Percentiles rank a stretch among this genome's conserved stretches.
Conservation (phyloP, 2,329 filamentous ascomycete species). For the Monascus ruber region DNA sequence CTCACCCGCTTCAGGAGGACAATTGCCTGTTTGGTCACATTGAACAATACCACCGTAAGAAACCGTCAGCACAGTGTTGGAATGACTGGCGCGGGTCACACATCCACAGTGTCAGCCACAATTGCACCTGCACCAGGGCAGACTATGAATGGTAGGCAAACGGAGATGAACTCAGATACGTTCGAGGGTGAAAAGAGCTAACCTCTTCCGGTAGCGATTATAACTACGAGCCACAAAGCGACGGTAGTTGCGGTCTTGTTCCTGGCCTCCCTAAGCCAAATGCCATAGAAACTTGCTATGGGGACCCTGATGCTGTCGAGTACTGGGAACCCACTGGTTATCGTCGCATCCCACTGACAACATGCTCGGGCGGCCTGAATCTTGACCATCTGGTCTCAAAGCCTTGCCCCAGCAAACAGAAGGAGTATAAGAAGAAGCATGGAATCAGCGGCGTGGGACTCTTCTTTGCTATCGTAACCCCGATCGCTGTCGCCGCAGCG, state of each 20-base stretch:
- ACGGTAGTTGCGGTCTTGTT: slow-evolving; percentile 68
- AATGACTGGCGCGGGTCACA: slow-evolving; percentile 63
- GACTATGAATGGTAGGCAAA: slow-evolving; percentile 81
- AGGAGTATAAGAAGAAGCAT: slow-evolving; percentile 67
- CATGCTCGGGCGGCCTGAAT: slow-evolving; percentile 65
- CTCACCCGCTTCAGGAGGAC: slow-evolving; percentile 64
- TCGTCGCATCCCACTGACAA: slow-evolving; percentile 78
- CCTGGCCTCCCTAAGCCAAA: slow-evolving; percentile 56
- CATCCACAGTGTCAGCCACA: slow-evolving; percentile 56
- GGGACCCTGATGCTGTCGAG: slow-evolving; percentile 57
- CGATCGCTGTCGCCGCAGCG: slow-evolving; percentile 57
- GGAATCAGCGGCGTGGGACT: slow-evolving; percentile 60
- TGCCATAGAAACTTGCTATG: slow-evolving; percentile 45
- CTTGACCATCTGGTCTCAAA: slow-evolving; percentile 56
- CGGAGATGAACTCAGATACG: no score
- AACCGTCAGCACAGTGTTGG: slow-evolving; percentile 64
- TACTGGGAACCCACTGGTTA: slow-evolving; percentile 83
- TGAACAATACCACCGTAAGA: slow-evolving; percentile 84
- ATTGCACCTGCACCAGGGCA: slow-evolving; percentile 71
- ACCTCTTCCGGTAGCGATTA: slow-evolving; percentile 54
- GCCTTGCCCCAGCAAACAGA: slow-evolving; percentile 66
- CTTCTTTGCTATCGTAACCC: slow-evolving; percentile 74
- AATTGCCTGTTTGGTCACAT: slow-evolving; percentile 89
- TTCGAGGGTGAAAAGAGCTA: neutral
- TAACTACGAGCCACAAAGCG: slow-evolving; percentile 73